Evolutionary conservation across 208 protist genomes (phyloP).

Genomic region (Angomonas deanei): DNA sequence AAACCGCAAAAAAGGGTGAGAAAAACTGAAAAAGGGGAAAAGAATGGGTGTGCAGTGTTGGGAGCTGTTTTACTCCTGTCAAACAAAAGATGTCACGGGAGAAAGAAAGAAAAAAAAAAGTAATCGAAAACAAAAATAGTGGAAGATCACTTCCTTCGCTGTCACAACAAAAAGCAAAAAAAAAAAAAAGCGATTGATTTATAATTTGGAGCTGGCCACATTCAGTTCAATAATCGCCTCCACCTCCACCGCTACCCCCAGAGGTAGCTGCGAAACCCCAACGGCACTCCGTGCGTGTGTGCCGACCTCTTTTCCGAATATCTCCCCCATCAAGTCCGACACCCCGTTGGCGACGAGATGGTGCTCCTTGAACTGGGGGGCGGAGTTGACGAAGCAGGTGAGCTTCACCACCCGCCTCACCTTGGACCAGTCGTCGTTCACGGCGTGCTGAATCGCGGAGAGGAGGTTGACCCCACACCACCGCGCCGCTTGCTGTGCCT

Average conservation of each 20-base stretch:
- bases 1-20: neutral
- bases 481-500: neutral
- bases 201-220: neutral
- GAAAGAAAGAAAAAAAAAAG: neutral
- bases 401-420: neutral
- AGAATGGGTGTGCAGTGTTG: neutral
- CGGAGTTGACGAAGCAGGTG: conserved; percentile 2
- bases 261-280: neutral
- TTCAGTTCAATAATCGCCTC: neutral
- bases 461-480: neutral
- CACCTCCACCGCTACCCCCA: neutral
- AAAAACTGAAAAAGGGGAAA: neutral
- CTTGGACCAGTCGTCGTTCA: neutral
- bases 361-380: neutral
- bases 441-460: neutral
- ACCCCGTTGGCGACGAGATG: neutral
- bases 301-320: neutral
- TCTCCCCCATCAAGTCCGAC: neutral
- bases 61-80: neutral
- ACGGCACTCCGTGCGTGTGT: neutral
- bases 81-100: neutral
- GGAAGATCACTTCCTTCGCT: neutral
- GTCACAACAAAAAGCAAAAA: neutral
- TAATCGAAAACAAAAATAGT: neutral
- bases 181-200: neutral